A percentile compares a stretch with the other conserved stretches of the same genome.
Conservation (phyloP, 192 early-diverging fungal species). For the Podila clonocystis region DNA sequence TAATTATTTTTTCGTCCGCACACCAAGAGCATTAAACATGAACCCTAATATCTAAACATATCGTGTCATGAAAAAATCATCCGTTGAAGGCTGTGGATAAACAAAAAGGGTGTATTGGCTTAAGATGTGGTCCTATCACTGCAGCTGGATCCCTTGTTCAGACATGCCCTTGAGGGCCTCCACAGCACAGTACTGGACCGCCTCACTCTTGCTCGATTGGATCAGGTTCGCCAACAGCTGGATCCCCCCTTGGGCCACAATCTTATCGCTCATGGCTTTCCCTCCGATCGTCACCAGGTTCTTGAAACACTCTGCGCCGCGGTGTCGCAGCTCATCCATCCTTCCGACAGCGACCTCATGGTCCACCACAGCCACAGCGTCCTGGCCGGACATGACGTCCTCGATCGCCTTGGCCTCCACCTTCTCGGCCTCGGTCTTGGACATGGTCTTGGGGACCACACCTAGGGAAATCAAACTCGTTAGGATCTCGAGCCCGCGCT, state of each 20-base stretch:
- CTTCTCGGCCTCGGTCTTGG: conserved; percentile 17
- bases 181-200: conserved; percentile 62
- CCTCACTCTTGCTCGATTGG: conserved; percentile 55
- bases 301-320: conserved; percentile 78
- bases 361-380: conserved; percentile 26
- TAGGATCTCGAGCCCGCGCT: conserved; percentile 64
- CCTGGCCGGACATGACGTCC: conserved; percentile 50
- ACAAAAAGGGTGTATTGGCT: too few relatives aligned
- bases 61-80: neutral
- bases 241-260: conserved; percentile 60
- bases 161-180: conserved; percentile 66
- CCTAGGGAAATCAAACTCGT: conserved; percentile 60
- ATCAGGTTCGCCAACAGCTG: conserved; percentile 57
- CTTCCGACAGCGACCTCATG: conserved; percentile 32
- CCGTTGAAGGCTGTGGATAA: too few relatives aligned
- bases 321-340: conserved; percentile 72
- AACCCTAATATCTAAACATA: neutral
- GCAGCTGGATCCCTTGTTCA: conserved; percentile 52
- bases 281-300: conserved; percentile 62
- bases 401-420: conserved; percentile 52
- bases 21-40: neutral
- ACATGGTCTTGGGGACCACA: conserved; percentile 9
- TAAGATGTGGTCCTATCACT: too few relatives aligned
- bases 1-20: conserved; percentile 2
- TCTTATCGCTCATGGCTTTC: conserved; percentile 54